phyloP scores from a whole-genome alignment of 148 eudicot genomes.

The Simmondsia chinensis region DNA sequence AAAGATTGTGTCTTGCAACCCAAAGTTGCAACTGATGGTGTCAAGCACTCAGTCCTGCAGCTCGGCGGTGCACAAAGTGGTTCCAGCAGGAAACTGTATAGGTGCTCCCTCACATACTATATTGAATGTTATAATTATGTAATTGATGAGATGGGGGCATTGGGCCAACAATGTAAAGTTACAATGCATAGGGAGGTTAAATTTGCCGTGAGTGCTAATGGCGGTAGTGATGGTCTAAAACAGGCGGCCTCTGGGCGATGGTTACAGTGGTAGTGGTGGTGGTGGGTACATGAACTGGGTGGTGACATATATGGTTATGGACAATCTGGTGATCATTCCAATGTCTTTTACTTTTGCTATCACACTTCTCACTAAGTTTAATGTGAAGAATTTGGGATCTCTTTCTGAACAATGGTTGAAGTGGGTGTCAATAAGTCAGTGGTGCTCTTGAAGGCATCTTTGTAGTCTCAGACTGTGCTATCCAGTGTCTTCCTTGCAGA shows the following conservation, averaged over 20 bases:
- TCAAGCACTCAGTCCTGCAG: too few relatives aligned
- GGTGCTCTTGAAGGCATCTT: conserved; percentile 1
- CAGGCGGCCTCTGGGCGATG: too few relatives aligned
- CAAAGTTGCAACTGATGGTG: neutral
- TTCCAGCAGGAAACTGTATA: too few relatives aligned
- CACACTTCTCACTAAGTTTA: neutral
- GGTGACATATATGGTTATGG: neutral
- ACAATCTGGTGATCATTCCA: neutral
- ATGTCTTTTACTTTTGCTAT: neutral
- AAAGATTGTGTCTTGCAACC: conserved; percentile 9
- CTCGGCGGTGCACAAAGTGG: too few relatives aligned
- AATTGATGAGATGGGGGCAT: neutral
- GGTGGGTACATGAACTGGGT: neutral
- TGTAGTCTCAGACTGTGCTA: neutral
- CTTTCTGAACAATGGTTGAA: neutral
- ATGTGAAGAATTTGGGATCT: neutral
- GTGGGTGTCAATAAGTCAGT: neutral
- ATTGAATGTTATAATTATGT: too few relatives aligned
- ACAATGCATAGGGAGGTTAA: neutral
- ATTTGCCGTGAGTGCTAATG: too few relatives aligned
- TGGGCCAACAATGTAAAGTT: neutral
- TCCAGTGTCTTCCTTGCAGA: neutral
- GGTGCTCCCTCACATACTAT: too few relatives aligned
- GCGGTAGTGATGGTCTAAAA: too few relatives aligned
- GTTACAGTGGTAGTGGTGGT: neutral